These are phyloP conservation scores for Myxozyma lipomycoides DNA, from an alignment of 805 yeast genomes.

Conservation along the genomic window DNA sequence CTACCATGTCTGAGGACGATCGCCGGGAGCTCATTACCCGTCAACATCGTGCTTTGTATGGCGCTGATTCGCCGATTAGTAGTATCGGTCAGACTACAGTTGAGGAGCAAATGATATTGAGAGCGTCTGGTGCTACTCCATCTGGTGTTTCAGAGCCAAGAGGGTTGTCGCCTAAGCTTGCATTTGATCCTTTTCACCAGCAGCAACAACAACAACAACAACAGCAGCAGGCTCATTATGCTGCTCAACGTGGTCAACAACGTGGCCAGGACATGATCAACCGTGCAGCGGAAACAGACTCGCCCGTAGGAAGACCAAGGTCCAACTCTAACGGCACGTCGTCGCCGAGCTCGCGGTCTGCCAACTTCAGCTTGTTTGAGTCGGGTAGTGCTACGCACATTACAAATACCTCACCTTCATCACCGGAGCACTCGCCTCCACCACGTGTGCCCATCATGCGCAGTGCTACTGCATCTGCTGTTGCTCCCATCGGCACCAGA, in stretches of 20 bases:
- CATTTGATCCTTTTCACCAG: conserved; percentile 27
- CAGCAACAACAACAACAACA: conserved; percentile 4
- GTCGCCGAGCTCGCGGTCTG: conserved; percentile 29
- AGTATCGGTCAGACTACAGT: not conserved
- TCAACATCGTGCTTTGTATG: conserved; percentile 28
- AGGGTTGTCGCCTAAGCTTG: conserved; percentile 24
- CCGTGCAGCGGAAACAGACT: conserved; percentile 8
- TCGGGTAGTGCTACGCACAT: conserved; percentile 11
- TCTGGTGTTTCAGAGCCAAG: conserved; percentile 14
- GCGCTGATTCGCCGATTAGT: not conserved
- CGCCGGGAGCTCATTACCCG: conserved; percentile 27
- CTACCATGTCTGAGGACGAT: conserved; percentile 27
- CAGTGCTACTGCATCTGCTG: conserved; percentile 21
- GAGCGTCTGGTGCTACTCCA: conserved; percentile 17
- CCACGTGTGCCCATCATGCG: conserved; percentile 26
- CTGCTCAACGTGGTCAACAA: not conserved
- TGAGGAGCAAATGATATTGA: conserved; percentile 19
- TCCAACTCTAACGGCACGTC: conserved; percentile 28
- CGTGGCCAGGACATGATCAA: not conserved
- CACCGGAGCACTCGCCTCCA: conserved; percentile 26
- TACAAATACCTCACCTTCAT: conserved; percentile 24
- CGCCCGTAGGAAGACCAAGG: conserved; percentile 24
- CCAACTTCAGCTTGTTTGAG: conserved; percentile 29
- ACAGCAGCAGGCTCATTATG: conserved; percentile 2
- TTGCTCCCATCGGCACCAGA: conserved; percentile 30